phyloP scores from a whole-genome alignment of 2,329 filamentous ascomycete species.

The Diaporthe vexans region DNA sequence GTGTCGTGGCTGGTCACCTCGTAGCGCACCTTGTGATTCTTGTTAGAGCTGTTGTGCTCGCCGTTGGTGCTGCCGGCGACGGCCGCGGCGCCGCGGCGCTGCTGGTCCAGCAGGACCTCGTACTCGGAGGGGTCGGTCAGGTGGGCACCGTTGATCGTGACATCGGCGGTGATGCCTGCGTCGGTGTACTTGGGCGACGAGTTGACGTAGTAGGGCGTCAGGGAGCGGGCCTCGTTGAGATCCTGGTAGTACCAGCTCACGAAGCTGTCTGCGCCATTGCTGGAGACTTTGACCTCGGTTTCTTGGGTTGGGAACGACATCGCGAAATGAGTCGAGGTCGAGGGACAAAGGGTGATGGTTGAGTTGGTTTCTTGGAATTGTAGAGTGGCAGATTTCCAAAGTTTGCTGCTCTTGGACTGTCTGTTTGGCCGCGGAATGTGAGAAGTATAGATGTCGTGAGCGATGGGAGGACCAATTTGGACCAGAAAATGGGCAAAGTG shows the following conservation, averaged over 20 bases:
- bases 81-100: conserved; percentile 64
- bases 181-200: conserved; percentile 64
- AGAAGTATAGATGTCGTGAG: not conserved
- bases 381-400: not conserved
- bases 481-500: not conserved
- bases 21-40: conserved; percentile 67
- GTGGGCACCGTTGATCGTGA: conserved; percentile 84
- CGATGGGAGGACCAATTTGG: not conserved
- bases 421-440: not conserved
- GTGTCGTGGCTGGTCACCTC: conserved; percentile 83
- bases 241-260: conserved; percentile 81
- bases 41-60: conserved; percentile 44
- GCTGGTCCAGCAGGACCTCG: conserved; percentile 76
- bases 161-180: conserved; percentile 71
- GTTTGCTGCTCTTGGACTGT: not conserved
- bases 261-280: conserved; percentile 76
- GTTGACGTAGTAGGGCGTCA: conserved; percentile 80
- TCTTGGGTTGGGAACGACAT: conserved; percentile 50
- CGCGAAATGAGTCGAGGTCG: conserved; percentile 37
- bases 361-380: not conserved
- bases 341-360: not conserved
- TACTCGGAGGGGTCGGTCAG: conserved; percentile 75
- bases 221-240: conserved; percentile 72
- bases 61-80: conserved; percentile 17
- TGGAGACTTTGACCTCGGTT: conserved; percentile 60